Conservation (phyloP, 768 basidiomycete genomes). For the Cystofilobasidium bisporidii region DNA sequence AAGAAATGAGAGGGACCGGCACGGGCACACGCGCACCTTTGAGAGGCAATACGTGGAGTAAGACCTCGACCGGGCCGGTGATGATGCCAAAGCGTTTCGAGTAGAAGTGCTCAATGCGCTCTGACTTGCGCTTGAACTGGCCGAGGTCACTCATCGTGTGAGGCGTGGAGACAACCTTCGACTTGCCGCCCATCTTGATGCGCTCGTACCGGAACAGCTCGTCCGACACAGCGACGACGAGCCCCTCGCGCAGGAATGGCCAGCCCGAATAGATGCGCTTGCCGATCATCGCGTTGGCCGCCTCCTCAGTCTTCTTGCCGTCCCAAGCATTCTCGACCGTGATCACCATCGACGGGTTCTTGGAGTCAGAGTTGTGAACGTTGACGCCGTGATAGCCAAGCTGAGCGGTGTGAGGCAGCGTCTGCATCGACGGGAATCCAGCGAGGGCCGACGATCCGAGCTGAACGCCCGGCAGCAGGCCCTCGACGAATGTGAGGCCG, state of each 20-base stretch:
- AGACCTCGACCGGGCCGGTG: conserved; percentile 65
- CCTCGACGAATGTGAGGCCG: conserved; percentile 74
- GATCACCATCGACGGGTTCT: conserved; percentile 88
- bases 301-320: conserved; percentile 51
- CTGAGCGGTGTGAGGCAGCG: conserved; percentile 64
- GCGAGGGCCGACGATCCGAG: conserved; percentile 78
- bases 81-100: conserved; percentile 83
- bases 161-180: conserved; percentile 52
- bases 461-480: conserved; percentile 77
- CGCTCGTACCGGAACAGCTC: conserved; percentile 71
- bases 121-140: conserved; percentile 70
- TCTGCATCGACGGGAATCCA: conserved; percentile 91
- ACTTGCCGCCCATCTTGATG: conserved; percentile 38
- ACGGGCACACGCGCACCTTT: conserved; percentile 52
- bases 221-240: conserved; percentile 78
- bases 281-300: conserved; percentile 67
- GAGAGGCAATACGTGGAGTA: conserved; percentile 80
- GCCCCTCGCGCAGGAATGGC: conserved; percentile 91
- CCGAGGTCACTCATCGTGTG: conserved; percentile 60
- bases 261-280: conserved; percentile 70
- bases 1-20: neutral
- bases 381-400: conserved; percentile 84
- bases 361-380: conserved; percentile 78
- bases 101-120: conserved; percentile 69
- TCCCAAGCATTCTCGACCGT: conserved; percentile 59